Percentiles rank a stretch among this genome's conserved stretches.
Conservation (phyloP, 495 filamentous ascomycete species). For the Neurospora tetraspora region DNA sequence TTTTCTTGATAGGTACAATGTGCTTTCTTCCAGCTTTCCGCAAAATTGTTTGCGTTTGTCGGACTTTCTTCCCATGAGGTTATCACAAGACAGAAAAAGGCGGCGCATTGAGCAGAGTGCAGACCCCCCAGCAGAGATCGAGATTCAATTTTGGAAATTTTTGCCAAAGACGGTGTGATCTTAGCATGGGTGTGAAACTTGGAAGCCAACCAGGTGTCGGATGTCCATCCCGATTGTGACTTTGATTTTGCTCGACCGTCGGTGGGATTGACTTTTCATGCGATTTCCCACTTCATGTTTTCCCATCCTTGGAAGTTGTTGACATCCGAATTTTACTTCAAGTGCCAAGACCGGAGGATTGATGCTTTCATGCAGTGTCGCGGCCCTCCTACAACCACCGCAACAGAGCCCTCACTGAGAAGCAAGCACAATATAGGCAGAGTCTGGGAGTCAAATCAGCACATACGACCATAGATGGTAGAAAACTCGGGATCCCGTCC, state of each 20-base stretch:
- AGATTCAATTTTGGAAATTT: not conserved
- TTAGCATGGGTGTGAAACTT: not conserved
- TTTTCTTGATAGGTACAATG: not conserved
- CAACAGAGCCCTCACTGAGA: too few relatives aligned
- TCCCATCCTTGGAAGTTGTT: not conserved
- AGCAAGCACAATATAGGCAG: too few relatives aligned
- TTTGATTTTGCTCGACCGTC: not conserved
- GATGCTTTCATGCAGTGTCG: not conserved
- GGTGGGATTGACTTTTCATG: not conserved
- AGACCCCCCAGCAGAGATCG: not conserved
- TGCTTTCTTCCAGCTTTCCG: not conserved
- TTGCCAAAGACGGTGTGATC: not conserved
- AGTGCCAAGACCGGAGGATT: not conserved
- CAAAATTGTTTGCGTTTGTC: not conserved
- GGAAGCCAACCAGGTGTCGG: not conserved
- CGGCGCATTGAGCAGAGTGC: not conserved
- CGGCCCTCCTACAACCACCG: too few relatives aligned
- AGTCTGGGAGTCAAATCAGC: not conserved
- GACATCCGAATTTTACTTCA: not conserved
- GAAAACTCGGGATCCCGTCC: constrained; percentile 36
- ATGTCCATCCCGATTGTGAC: not conserved
- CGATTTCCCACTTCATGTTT: not conserved
- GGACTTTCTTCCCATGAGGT: not conserved
- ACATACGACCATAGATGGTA: not conserved
- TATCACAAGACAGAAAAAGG: not conserved